These are phyloP conservation scores for Endocalyx cinctus DNA, from an alignment of 2,329 filamentous ascomycete genomes.

Conservation along the genomic window DNA sequence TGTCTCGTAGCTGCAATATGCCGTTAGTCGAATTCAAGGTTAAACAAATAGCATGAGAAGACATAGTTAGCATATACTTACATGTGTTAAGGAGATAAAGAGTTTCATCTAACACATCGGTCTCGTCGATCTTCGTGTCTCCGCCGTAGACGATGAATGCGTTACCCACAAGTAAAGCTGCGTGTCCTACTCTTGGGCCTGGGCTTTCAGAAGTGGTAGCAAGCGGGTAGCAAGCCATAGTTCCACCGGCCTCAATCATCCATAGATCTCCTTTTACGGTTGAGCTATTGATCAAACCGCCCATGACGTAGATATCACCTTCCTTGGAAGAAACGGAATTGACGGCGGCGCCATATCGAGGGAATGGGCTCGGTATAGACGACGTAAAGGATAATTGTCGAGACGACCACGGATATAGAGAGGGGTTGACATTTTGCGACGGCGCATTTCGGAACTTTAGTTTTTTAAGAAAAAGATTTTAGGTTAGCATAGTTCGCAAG, in stretches of 20 bases:
- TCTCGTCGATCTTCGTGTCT: constrained; percentile 94
- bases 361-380: constrained; percentile 80
- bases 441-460: constrained; percentile 52
- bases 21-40: constrained; percentile 4
- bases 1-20: constrained; percentile 74
- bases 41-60: constrained; percentile 1
- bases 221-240: constrained; percentile 85
- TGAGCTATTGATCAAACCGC: constrained; percentile 87
- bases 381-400: constrained; percentile 81
- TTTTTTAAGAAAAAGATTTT: too few relatives aligned
- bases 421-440: constrained; percentile 59
- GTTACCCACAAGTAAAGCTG: constrained; percentile 91
- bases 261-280: constrained; percentile 96
- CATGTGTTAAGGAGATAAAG: constrained; percentile 96
- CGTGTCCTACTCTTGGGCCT: constrained; percentile 88
- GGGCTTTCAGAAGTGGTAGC: constrained; percentile 90
- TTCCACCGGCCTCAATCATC: constrained; percentile 90
- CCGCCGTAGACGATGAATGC: constrained; percentile 98
- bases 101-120: constrained; percentile 88
- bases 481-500: too few relatives aligned
- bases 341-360: constrained; percentile 93
- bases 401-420: constrained; percentile 94
- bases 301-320: constrained; percentile 96
- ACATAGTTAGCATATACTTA: constrained; percentile 48
- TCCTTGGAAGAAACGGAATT: constrained; percentile 92